Conservation (phyloP, 331 rosid species). For the Saraca asoca region DNA sequence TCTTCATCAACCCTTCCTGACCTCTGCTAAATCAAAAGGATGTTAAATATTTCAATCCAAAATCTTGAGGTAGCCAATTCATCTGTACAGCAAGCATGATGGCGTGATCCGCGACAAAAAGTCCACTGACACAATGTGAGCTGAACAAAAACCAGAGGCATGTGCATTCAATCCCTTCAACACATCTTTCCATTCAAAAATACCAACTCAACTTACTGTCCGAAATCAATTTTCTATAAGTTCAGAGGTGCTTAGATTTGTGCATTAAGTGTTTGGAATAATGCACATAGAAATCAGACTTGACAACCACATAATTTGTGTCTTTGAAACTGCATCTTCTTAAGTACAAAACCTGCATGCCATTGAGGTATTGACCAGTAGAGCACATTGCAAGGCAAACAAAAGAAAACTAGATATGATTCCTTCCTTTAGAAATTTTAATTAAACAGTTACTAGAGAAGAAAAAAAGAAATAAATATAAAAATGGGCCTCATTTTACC, state of each 20-base stretch:
- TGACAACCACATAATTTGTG: background rate
- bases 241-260: background rate
- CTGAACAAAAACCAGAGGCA: background rate
- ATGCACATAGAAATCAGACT: background rate
- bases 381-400: background rate
- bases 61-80: conserved; percentile 5
- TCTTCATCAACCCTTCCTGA: conserved; percentile 91
- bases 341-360: background rate
- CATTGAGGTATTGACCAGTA: background rate
- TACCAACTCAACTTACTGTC: background rate
- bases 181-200: background rate
- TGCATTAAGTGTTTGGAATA: background rate
- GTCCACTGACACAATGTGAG: background rate
- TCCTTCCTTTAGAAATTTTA: no score
- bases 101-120: background rate
- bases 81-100: background rate
- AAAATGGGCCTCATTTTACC: background rate
- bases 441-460: background rate
- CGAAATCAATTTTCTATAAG: background rate
- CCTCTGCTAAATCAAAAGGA: conserved; percentile 50
- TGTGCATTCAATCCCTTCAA: background rate
- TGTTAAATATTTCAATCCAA: background rate
- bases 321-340: background rate
- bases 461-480: background rate
- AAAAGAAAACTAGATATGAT: background rate